Evolutionary conservation across 345 rosid genomes (phyloP).

Genomic region (Citrus unshiu): DNA sequence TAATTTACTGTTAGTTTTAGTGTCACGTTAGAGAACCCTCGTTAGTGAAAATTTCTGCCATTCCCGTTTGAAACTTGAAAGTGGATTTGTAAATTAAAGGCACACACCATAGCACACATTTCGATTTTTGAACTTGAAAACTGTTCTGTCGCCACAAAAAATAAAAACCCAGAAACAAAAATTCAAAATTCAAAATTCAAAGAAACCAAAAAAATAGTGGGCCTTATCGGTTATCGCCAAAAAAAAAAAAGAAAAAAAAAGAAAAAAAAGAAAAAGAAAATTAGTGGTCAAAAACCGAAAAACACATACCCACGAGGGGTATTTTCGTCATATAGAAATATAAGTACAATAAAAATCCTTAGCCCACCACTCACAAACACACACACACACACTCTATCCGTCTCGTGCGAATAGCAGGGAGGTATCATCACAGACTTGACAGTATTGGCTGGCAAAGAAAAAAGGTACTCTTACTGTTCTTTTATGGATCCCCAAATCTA

Average conservation of each 20-base stretch:
- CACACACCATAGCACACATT: too few relatives aligned
- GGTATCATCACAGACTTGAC: neutral
- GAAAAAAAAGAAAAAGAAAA: too few relatives aligned
- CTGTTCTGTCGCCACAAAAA: too few relatives aligned
- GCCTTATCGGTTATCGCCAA: too few relatives aligned
- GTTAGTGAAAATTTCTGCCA: too few relatives aligned
- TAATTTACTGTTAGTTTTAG: too few relatives aligned
- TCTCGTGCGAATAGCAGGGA: constrained; percentile 22
- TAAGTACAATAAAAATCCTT: constrained; percentile 5
- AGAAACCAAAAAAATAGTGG: neutral
- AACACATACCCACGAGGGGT: neutral
- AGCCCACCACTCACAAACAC: neutral
- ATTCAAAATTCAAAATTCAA: neutral
- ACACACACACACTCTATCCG: neutral
- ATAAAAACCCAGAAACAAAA: neutral
- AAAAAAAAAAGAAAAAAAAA: too few relatives aligned
- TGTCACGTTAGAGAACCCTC: too few relatives aligned
- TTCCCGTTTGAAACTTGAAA: too few relatives aligned
- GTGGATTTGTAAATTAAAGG: too few relatives aligned
- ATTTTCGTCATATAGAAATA: constrained; percentile 12
- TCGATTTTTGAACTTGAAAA: neutral
- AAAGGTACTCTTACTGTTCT: constrained; percentile 18
- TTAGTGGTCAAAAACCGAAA: constrained; percentile 9
- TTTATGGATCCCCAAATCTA: constrained; percentile 36
- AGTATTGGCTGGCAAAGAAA: constrained; percentile 12